Conservation (phyloP, 805 yeast species). For the Lachancea lanzarotensis region DNA sequence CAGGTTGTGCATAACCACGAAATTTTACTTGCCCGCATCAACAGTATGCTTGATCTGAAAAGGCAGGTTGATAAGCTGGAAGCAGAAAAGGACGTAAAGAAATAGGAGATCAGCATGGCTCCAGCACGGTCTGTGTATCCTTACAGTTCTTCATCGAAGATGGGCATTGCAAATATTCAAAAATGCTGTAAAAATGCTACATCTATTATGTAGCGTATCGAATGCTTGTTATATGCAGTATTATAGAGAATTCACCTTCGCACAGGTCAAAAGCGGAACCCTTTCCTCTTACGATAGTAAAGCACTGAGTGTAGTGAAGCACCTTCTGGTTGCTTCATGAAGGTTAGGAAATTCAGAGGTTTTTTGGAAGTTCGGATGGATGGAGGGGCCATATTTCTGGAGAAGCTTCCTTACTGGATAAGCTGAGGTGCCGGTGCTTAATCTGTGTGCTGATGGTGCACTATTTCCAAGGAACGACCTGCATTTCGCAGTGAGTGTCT, state of each 20-base stretch:
- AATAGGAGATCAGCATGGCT: constrained; percentile 8
- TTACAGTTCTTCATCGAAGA: too few species aligned
- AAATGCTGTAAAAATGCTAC: too few species aligned
- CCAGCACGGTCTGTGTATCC: too few species aligned
- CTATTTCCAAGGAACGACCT: background rate
- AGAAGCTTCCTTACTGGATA: background rate
- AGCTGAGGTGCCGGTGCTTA: background rate
- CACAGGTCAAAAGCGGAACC: too few species aligned
- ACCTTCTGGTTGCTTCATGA: background rate
- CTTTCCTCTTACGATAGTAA: background rate
- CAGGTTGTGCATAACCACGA: constrained; percentile 73
- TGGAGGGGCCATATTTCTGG: background rate
- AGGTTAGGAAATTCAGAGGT: background rate
- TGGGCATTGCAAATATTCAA: too few species aligned
- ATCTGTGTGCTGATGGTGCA: background rate
- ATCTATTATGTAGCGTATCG: too few species aligned
- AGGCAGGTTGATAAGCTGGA: constrained; percentile 82
- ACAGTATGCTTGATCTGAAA: constrained; percentile 72
- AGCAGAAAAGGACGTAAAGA: constrained; percentile 58
- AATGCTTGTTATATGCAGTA: background rate
- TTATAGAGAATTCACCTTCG: background rate
- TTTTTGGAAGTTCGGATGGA: background rate
- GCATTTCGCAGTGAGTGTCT: background rate
- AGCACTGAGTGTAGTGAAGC: background rate
- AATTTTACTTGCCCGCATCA: constrained; percentile 60